Evolutionary conservation across 768 basidiomycete species (phyloP), one percentile per base, ranked within the genome.

Genomic region (Daedaleopsis sinensis): DNA sequence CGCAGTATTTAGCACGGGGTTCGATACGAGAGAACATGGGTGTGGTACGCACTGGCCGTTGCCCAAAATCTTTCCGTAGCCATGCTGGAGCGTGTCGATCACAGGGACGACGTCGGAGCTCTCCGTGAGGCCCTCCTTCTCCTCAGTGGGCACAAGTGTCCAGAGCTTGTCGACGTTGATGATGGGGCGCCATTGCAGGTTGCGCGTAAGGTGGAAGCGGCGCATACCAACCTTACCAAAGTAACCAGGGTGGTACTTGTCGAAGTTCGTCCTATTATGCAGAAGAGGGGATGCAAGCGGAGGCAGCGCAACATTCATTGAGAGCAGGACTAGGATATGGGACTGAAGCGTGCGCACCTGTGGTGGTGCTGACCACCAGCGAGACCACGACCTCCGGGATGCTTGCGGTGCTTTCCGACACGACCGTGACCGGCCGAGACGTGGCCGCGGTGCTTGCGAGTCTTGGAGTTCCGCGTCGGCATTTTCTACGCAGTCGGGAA

Each of bases 161-260:
- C 94, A 94, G 55, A 96, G 84, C 82, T 96, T 96, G 86, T 98
- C 97, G 77, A 98, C 88, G 82, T 99, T 99, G 89, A 99, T 93
- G 75, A 90, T 91, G 19, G 96, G 95, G 65, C 90, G 86, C 95
- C 94, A 97, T 79, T 87, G 83, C 68, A 83, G 78, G 78, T 97
- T 97, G 78, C 89, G 89, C 58, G 92, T 94, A 65, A 94, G 79
- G 77, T 99, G 97, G 92, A 91, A 99, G 79, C 90, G 89, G 75
- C 97, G 89, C 96, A 99, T 99, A 93, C 97, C 97, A 76, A 96
- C 94, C 82, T 98, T 98, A 84, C 96, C 96, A 78, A 96, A 98
- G 94, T 98, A 98, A 92, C 96, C 96, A 77, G 95, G 95, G 81
- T 98, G 96, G 90, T 94, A 98, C 82, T 96, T 96, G 80, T 96